Evolutionary conservation across 331 rosid species (phyloP).

Genomic region (Stylosanthes scabra): DNA sequence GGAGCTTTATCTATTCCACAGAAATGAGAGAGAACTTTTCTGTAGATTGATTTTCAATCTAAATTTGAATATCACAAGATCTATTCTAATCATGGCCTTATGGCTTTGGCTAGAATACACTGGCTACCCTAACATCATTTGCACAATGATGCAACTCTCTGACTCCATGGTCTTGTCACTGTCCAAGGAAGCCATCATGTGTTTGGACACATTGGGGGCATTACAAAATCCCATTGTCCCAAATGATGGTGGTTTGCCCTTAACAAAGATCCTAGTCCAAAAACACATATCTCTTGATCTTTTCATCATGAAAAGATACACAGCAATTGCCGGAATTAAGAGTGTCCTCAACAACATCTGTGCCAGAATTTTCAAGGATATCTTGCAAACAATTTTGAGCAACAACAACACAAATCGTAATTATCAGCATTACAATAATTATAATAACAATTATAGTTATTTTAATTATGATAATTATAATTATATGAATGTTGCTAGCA

Average conservation of each 20-base stretch:
- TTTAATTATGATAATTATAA: too few relatives aligned
- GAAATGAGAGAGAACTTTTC: slow-evolving; percentile 53
- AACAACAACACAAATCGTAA: background rate
- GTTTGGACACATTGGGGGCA: slow-evolving; percentile 48
- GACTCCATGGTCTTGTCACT: slow-evolving; percentile 31
- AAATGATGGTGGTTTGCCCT: slow-evolving; percentile 32
- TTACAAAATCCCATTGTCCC: background rate
- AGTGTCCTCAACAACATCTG: slow-evolving; percentile 51
- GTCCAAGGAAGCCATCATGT: slow-evolving; percentile 52
- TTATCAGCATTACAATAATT: too few relatives aligned
- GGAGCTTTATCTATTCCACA: slow-evolving; percentile 50
- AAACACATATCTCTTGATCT: slow-evolving; percentile 45
- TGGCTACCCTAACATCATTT: slow-evolving; percentile 44
- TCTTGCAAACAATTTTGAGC: slow-evolving; percentile 41
- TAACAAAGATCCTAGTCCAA: slow-evolving; percentile 38
- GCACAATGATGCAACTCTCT: slow-evolving; percentile 15
- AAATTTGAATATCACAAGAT: slow-evolving; percentile 26
- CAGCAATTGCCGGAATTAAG: slow-evolving; percentile 53
- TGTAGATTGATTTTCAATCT: slow-evolving; percentile 42
- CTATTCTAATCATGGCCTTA: slow-evolving; percentile 62
- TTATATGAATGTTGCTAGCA: too few relatives aligned
- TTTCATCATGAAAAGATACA: slow-evolving; percentile 46
- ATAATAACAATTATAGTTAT: too few relatives aligned
- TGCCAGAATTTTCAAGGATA: slow-evolving; percentile 57
- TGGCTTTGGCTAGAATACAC: slow-evolving; percentile 71